A percentile compares a stretch with the other conserved stretches of the same genome.
Evolutionary conservation across 805 yeast genomes (phyloP).

Genomic region (Brettanomyces sp.): DNA sequence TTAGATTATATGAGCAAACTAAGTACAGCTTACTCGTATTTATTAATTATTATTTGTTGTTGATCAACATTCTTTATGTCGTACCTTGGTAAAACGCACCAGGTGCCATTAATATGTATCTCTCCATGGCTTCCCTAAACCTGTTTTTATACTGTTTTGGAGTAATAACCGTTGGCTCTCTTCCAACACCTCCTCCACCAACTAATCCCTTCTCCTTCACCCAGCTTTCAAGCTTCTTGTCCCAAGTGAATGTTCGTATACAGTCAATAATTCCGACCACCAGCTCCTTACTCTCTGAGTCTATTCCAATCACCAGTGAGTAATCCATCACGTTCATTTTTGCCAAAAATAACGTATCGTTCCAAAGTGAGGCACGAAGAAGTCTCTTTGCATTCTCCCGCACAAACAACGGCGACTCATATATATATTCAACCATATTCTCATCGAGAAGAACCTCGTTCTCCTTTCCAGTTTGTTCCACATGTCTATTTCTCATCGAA

Average conservation of each 20-base stretch:
- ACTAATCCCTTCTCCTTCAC: constrained; percentile 92
- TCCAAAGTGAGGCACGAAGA: constrained; percentile 83
- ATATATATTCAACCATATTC: constrained; percentile 96
- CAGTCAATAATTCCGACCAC: constrained; percentile 94
- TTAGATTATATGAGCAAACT: no score
- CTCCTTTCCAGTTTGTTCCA: constrained; percentile 89
- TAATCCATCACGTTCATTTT: constrained; percentile 99
- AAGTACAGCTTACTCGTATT: no score
- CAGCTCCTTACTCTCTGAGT: constrained; percentile 53
- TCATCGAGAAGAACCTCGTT: constrained; percentile 93
- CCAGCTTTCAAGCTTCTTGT: constrained; percentile 96
- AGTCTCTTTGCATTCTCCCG: constrained; percentile 84
- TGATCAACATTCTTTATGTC: neutral
- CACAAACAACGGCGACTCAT: constrained; percentile 91
- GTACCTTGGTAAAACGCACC: constrained; percentile 33
- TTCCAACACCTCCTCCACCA: constrained; percentile 67
- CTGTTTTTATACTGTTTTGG: constrained; percentile 93
- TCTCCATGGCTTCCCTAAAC: constrained; percentile 95
- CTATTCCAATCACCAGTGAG: constrained; percentile 89
- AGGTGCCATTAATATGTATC: constrained; percentile 91
- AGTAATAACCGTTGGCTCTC: constrained; percentile 94
- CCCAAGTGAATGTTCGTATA: constrained; percentile 96
- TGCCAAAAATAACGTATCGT: constrained; percentile 86
- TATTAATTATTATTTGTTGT: neutral
- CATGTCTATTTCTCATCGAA: constrained; percentile 95